Evolutionary conservation across 306 rosid genomes (phyloP), one percentile per base, ranked within the genome.

Genomic region (Rubus parviflorus): DNA sequence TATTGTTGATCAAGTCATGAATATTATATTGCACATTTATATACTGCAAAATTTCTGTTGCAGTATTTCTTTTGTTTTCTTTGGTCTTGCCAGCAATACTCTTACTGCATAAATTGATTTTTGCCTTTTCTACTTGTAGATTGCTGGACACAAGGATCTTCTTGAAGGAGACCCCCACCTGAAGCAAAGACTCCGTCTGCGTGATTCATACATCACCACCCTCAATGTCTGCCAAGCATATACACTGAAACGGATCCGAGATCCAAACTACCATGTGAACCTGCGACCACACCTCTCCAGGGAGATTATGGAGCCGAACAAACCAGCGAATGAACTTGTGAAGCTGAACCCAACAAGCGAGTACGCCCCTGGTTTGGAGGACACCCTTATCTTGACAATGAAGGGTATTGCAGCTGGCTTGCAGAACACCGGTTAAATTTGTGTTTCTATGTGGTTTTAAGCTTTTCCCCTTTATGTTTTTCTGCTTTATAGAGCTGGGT

Each of bases 331-430:
- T 67, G 98, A 95, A 79, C 97, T 92, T 17, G 81, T 95, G 10
- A 49, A 81, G n/a, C 88, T 95, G 82, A 95, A 95, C 85, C 97
- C 97, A 1, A 89, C 88, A 53, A 95, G 98, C 41, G 98, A 95
- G 42, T 95, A 92, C 25, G 98, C 97, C 0, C 98, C 97, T 11
- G 98, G 98, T 75, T 84, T 95, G 69, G 98, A 95, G 87, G 98
- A 95, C 88, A 92, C 98, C 70, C 96, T 95, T 83, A 92, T 95
- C 74, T 85, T 92, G 82, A 95, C 98, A 54, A 95, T 95, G 98
- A 95, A 95, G 93, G 98, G 98, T 81, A 91, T 95, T 81, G 98
- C 98, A 71, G 98, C 98, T 77, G 98, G 98, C 52, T 16, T 95
- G 90, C 98, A 95, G 85, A 95, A 95, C 97, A 95, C 98, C 0